Conservation (phyloP, 352 stramenopile species). For the Globisporangium alternatum region DNA sequence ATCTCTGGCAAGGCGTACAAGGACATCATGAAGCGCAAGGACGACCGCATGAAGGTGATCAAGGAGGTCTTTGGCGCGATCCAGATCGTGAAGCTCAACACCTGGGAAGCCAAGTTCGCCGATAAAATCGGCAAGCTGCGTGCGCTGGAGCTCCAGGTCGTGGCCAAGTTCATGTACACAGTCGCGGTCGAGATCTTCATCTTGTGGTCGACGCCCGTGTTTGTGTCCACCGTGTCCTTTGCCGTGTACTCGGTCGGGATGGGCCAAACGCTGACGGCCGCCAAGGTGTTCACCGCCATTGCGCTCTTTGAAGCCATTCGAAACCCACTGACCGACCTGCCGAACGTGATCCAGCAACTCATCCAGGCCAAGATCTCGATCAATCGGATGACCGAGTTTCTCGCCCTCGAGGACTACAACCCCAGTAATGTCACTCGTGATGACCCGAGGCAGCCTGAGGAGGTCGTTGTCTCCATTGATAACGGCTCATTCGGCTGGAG, state of each 20-base stretch:
- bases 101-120: constrained; percentile 76
- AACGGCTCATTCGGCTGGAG: constrained; percentile 23
- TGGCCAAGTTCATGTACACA: constrained; percentile 45
- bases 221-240: constrained; percentile 33
- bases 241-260: constrained; percentile 34
- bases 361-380: constrained; percentile 36
- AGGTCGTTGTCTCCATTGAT: constrained; percentile 15
- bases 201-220: constrained; percentile 22
- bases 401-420: constrained; percentile 23
- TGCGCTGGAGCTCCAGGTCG: constrained; percentile 48
- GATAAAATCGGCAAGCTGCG: constrained; percentile 54
- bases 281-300: constrained; percentile 51
- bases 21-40: constrained; percentile 79
- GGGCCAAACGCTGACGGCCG: constrained; percentile 24
- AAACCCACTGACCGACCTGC: constrained; percentile 27
- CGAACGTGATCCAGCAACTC: constrained; percentile 21
- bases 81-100: constrained; percentile 95
- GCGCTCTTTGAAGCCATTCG: constrained; percentile 43
- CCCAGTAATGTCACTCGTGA: constrained; percentile 7
- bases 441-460: neutral
- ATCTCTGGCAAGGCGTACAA: constrained; percentile 45
- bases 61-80: constrained; percentile 91
- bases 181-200: constrained; percentile 50
- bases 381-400: constrained; percentile 26
- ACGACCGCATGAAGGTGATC: constrained; percentile 87